Conservation (phyloP, 495 filamentous ascomycete species). For the Penicillium argentinense region DNA sequence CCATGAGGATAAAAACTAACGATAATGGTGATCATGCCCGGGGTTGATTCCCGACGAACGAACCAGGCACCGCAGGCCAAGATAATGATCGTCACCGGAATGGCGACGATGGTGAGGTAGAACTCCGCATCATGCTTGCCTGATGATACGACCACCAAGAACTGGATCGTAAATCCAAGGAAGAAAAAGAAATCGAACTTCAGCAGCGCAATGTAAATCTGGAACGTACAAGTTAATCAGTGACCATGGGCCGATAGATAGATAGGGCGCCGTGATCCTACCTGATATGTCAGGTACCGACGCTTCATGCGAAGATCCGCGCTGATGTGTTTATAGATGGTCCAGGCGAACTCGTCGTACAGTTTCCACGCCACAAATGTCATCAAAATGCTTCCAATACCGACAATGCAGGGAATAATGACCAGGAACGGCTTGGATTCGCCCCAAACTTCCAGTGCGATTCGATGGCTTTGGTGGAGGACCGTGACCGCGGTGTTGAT, state of each 20-base stretch:
- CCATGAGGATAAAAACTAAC: constrained; percentile 40
- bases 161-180: constrained; percentile 96
- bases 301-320: constrained; percentile 96
- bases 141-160: constrained; percentile 84
- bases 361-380: constrained; percentile 84
- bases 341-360: constrained; percentile 98
- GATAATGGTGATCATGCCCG: constrained; percentile 76
- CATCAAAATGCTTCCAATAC: constrained; percentile 69
- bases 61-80: constrained; percentile 81
- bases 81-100: constrained; percentile 87
- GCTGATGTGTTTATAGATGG: constrained; percentile 98
- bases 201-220: constrained; percentile 96
- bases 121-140: constrained; percentile 70
- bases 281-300: constrained; percentile 94
- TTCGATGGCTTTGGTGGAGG: constrained; percentile 36
- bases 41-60: constrained; percentile 76
- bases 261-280: constrained; percentile 36
- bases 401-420: constrained; percentile 82
- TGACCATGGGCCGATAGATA: not conserved
- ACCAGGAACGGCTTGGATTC: constrained; percentile 73
- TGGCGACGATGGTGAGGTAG: constrained; percentile 79
- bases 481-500: constrained; percentile 66
- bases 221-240: constrained; percentile 27
- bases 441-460: constrained; percentile 58
- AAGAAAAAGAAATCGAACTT: constrained; percentile 99